Conservation (phyloP, 176 grass and related monocot genomes). For the Lolium multiflorum region DNA sequence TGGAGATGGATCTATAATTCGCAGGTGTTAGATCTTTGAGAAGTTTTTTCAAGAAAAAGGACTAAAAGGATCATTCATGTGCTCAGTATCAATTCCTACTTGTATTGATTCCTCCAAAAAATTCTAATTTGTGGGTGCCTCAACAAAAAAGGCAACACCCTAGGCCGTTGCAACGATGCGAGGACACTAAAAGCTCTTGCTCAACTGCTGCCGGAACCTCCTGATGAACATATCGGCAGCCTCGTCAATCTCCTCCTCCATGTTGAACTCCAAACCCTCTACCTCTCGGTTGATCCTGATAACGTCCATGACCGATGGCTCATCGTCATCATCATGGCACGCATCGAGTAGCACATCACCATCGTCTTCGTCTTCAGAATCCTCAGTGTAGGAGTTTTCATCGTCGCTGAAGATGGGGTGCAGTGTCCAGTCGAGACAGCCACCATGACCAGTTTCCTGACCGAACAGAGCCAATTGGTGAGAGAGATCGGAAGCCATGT, state of each 20-base stretch:
- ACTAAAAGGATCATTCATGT: too few relatives aligned
- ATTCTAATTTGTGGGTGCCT: background rate
- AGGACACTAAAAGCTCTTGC: slow-evolving; percentile 10
- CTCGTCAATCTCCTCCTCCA: too few relatives aligned
- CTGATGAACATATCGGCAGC: slow-evolving; percentile 77
- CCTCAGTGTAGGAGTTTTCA: background rate
- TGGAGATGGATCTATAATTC: too few relatives aligned
- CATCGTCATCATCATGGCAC: slow-evolving; percentile 12
- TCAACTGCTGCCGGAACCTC: slow-evolving; percentile 68
- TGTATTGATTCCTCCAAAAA: background rate
- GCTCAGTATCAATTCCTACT: too few relatives aligned
- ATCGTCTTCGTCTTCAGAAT: background rate
- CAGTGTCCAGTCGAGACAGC: background rate
- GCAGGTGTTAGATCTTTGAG: too few relatives aligned
- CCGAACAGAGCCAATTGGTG: background rate
- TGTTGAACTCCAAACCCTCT: slow-evolving; percentile 1
- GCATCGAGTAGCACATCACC: background rate
- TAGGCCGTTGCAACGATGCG: too few relatives aligned
- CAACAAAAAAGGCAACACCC: background rate
- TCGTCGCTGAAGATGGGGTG: background rate
- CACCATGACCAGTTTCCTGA: background rate
- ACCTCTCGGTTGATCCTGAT: slow-evolving; percentile 63
- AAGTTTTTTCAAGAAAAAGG: too few relatives aligned
- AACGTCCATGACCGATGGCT: slow-evolving; percentile 63
- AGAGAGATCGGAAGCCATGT: background rate